Evolutionary conservation across 1,284 basidiomycete species (phyloP).

Genomic region (Naganishia sp.): DNA sequence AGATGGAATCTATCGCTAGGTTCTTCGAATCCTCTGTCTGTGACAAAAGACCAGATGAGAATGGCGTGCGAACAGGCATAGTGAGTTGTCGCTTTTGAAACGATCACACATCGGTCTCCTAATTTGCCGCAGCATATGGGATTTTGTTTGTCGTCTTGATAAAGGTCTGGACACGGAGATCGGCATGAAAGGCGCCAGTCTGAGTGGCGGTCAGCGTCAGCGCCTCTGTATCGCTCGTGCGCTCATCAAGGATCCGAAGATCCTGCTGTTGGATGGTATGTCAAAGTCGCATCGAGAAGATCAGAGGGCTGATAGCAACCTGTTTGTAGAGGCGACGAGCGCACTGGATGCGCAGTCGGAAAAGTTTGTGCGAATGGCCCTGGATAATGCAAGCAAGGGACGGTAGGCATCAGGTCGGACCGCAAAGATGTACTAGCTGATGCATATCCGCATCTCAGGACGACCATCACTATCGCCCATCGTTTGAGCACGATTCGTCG

Average conservation of each 20-base stretch:
- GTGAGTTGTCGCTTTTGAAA: conserved; percentile 44
- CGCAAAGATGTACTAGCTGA: neutral
- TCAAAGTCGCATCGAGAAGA: neutral
- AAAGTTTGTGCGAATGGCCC: conserved; percentile 87
- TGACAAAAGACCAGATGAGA: conserved; percentile 30
- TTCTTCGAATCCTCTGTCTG: conserved; percentile 17
- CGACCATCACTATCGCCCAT: conserved; percentile 58
- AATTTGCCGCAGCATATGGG: conserved; percentile 16
- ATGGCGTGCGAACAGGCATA: conserved; percentile 14
- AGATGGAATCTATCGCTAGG: conserved; percentile 44
- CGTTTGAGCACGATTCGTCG: conserved; percentile 56
- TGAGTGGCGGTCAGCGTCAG: conserved; percentile 60
- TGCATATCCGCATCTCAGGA: conserved; percentile 38
- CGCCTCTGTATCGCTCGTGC: conserved; percentile 88
- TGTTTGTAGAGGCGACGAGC: conserved; percentile 64
- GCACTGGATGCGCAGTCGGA: conserved; percentile 89
- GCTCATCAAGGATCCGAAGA: conserved; percentile 80
- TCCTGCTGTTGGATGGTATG: conserved; percentile 48
- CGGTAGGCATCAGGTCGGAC: neutral
- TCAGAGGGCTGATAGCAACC: neutral
- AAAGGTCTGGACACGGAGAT: conserved; percentile 40
- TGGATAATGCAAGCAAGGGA: conserved; percentile 81
- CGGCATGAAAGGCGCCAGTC: conserved; percentile 54
- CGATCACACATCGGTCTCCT: neutral
- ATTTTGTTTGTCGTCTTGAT: conserved; percentile 23